These are phyloP conservation scores for Fusarium nurragi DNA, from an alignment of 2,329 filamentous ascomycete genomes.

Conservation along the genomic window DNA sequence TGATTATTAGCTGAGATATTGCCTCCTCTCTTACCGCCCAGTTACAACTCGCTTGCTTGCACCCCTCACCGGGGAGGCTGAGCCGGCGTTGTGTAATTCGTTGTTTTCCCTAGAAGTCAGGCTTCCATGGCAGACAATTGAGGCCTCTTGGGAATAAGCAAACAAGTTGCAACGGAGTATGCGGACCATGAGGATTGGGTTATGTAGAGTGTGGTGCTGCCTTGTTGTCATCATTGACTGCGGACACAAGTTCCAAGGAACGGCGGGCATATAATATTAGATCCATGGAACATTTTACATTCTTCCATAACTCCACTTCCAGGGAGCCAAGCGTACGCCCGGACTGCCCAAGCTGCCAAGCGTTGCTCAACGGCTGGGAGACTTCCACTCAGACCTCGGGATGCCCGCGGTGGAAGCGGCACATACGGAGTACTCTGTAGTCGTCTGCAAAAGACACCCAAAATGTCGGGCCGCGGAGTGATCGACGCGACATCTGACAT, in stretches of 20 bases:
- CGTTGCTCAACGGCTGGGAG: constrained; percentile 5
- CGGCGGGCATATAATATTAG: background rate
- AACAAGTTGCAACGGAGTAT: constrained; percentile 15
- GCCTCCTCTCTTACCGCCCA: constrained; percentile 30
- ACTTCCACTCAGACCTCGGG: constrained; percentile 4
- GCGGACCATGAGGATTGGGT: constrained; percentile 23
- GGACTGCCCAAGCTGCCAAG: constrained; percentile 1
- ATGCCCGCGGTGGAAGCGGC: constrained; percentile 6
- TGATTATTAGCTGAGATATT: constrained; percentile 1
- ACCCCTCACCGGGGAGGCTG: constrained; percentile 37
- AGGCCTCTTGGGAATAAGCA: constrained; percentile 27
- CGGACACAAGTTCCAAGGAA: constrained; percentile 1
- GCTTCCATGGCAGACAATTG: constrained; percentile 22
- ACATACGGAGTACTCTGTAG: background rate
- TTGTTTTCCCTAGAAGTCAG: constrained; percentile 20
- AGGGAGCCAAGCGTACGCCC: constrained; percentile 8
- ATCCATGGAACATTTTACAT: background rate
- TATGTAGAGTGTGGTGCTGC: background rate
- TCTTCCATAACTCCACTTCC: background rate
- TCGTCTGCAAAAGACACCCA: constrained; percentile 5
- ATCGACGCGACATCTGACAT: constrained; percentile 27
- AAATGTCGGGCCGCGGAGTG: constrained; percentile 14
- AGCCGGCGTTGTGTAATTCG: constrained; percentile 33
- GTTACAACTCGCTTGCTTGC: constrained; percentile 25
- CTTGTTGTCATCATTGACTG: background rate